phyloP scores from a whole-genome alignment of 306 rosid genomes.

The Trichosanthes cucumerina region DNA sequence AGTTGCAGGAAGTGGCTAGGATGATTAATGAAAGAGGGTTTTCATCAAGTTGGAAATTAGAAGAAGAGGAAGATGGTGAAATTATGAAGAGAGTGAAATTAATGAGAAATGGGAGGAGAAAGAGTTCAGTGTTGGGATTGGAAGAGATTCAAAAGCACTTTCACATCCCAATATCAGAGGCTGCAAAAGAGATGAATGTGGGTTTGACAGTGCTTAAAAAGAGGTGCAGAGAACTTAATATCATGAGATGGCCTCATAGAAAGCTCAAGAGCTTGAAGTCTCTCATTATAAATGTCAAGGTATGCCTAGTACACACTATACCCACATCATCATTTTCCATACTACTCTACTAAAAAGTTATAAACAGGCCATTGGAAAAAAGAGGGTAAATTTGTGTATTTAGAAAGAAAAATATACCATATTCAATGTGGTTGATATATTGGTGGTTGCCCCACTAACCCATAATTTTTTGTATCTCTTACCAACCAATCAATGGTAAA shows the following conservation, averaged over 20 bases:
- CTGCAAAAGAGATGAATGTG: constrained; percentile 61
- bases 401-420: too few species aligned
- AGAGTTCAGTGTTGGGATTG: constrained; percentile 14
- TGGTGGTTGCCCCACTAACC: too few species aligned
- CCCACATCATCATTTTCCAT: too few species aligned
- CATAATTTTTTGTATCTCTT: too few species aligned
- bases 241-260: constrained; percentile 80
- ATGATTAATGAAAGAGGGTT: constrained; percentile 11
- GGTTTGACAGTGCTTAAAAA: constrained; percentile 63
- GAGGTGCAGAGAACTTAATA: constrained; percentile 70
- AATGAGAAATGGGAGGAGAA: not conserved
- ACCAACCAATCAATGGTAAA: too few species aligned
- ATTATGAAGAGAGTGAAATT: not conserved
- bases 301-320: too few species aligned
- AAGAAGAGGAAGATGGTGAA: not conserved
- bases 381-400: too few species aligned
- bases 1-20: not conserved
- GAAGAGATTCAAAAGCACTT: constrained; percentile 44
- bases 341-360: too few species aligned
- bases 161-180: constrained; percentile 42
- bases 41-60: constrained; percentile 1
- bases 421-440: too few species aligned
- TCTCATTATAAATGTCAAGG: constrained; percentile 61
- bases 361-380: too few species aligned
- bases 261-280: constrained; percentile 60